Evolutionary conservation across 1,284 basidiomycete genomes (phyloP).

Genomic region (Polyporus tsugae): DNA sequence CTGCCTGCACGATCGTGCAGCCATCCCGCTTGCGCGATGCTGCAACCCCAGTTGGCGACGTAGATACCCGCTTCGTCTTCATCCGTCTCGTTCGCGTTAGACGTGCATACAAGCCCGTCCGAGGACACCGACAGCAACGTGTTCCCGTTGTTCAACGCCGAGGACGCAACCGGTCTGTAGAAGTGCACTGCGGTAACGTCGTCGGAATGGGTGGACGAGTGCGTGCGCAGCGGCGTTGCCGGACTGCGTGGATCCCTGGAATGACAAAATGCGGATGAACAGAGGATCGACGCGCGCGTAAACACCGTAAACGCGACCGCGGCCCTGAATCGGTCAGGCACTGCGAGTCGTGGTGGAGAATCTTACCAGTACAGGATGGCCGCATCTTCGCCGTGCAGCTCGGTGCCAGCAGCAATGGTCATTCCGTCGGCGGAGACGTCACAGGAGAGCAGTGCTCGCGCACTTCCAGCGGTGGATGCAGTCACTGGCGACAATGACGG

Average conservation of each 20-base stretch:
- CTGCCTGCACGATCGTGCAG: slow-evolving; percentile 45
- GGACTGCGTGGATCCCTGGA: slow-evolving; percentile 68
- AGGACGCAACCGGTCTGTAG: slow-evolving; percentile 35
- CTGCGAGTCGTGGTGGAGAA: background rate
- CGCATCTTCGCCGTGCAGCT: slow-evolving; percentile 74
- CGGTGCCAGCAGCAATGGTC: slow-evolving; percentile 76
- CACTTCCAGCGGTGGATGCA: slow-evolving; percentile 56
- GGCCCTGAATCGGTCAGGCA: slow-evolving; percentile 4
- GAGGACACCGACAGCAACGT: slow-evolving; percentile 74
- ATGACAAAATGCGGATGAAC: slow-evolving; percentile 14
- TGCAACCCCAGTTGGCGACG: slow-evolving; percentile 80
- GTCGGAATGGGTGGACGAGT: slow-evolving; percentile 79
- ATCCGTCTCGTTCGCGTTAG: slow-evolving; percentile 71
- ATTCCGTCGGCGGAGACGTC: slow-evolving; percentile 73
- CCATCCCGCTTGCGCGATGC: slow-evolving; percentile 80
- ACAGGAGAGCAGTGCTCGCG: slow-evolving; percentile 63
- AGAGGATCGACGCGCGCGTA: slow-evolving; percentile 10
- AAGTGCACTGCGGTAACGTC: slow-evolving; percentile 78
- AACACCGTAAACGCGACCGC: background rate
- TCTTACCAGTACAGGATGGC: slow-evolving; percentile 75
- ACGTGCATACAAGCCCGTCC: slow-evolving; percentile 75
- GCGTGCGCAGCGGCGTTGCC: slow-evolving; percentile 55
- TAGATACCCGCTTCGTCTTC: slow-evolving; percentile 78
- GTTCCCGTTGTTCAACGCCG: slow-evolving; percentile 32
- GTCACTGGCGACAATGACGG: slow-evolving; percentile 36